Evolutionary conservation across 2,329 filamentous ascomycete genomes (phyloP).

Genomic region (Alternaria solani): DNA sequence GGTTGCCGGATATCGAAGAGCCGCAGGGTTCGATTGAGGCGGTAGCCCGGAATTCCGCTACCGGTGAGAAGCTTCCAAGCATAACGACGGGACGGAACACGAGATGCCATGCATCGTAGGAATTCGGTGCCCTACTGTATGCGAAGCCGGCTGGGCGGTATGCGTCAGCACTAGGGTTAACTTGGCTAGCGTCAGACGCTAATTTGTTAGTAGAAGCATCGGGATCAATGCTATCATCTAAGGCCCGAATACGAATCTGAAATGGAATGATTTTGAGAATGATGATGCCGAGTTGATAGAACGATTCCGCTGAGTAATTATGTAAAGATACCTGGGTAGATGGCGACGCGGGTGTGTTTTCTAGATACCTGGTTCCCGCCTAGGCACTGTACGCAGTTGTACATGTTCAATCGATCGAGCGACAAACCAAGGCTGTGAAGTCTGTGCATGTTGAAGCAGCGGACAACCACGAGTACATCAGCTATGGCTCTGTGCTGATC

Average conservation of each 20-base stretch:
- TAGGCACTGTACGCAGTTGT: background rate
- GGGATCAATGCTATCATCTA: background rate
- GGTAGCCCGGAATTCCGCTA: background rate
- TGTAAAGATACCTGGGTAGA: background rate
- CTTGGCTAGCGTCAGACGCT: background rate
- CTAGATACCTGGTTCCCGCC: too few relatives aligned
- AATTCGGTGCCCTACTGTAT: too few relatives aligned
- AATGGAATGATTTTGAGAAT: background rate
- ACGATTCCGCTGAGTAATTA: background rate
- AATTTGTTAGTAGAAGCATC: background rate
- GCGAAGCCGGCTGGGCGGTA: background rate
- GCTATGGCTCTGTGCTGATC: background rate
- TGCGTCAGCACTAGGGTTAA: background rate
- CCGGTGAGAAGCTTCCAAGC: background rate
- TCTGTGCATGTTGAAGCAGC: background rate
- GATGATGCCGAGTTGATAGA: background rate
- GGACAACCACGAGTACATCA: fast-evolving
- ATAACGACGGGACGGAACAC: background rate
- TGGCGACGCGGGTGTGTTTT: background rate
- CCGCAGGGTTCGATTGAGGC: background rate
- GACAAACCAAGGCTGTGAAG: background rate
- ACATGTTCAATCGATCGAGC: background rate
- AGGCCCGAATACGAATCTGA: background rate
- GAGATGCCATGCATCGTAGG: background rate
- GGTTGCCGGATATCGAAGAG: background rate